Base-by-base conservation (phyloP, 129 eudicot species). In the Flaveria ramosissima region DNA sequence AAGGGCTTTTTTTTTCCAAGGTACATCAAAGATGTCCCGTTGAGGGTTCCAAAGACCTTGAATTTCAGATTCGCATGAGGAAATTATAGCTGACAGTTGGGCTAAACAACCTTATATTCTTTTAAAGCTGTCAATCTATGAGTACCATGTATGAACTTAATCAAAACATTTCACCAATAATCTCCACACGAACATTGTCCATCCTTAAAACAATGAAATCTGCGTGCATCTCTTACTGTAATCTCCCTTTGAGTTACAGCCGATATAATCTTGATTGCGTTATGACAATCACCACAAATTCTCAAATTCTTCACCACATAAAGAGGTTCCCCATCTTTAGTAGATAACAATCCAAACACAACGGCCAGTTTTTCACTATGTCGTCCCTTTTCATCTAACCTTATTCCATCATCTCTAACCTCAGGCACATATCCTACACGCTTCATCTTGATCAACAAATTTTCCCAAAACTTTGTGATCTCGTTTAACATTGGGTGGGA, bases 231-330 rank as follows among this genome's bases (percentile, higher is more conserved):
- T 82, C 96, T 85, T 41, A 92, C 91, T 10, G 92, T 92, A 56
- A 92, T 92, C 81, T 89, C 96, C 73, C 96, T 87, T 27, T 77
- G 69, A 8, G 89, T 89, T 50, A 92, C 78, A 21, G 81, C 80
- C 68, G 96, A 85, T 76, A 92, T 78, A 20, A 83, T 67, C 74
- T 89, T 89, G 27, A 89, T 78, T 2, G 93, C 93, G 52, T 89
- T 85, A 70, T 92, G 97, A 83, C 96, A 92, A 73, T 92, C 96
- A 59, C 82, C 90, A 83, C 97, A 92, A 27, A 92, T 88, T 76
- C 97, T 82, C 56, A 92, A 83, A 80, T 92, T 89, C 82, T 92
- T 89, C 52, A 86, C 80, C 27, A 89, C 90, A 52, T 87, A 79
- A 48, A 92, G 80, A 30, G 93, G 80, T 68, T 84, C 84, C 47